Conservation (phyloP, 306 rosid species). For the Sicyos baderoa region DNA sequence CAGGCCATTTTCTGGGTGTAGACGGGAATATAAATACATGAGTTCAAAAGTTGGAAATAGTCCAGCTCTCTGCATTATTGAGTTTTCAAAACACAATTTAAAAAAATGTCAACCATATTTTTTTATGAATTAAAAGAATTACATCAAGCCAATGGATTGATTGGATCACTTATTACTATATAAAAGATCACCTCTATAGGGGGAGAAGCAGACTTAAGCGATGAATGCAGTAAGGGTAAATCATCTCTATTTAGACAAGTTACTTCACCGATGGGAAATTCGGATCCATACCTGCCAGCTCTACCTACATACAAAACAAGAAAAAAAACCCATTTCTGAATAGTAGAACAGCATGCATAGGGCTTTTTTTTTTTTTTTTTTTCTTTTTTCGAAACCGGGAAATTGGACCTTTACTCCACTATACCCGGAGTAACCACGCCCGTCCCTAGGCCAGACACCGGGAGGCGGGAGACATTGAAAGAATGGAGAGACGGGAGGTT, state of each 20-base stretch:
- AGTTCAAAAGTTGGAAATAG: conserved; percentile 77
- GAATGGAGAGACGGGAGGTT: no score
- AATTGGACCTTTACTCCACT: no score
- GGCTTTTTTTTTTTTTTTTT: no score
- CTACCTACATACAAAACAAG: conserved; percentile 57
- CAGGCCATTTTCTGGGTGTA: conserved; percentile 49
- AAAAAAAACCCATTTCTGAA: conserved; percentile 1
- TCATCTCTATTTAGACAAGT: conserved; percentile 60
- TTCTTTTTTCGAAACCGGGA: no score
- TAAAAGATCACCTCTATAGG: conserved; percentile 50
- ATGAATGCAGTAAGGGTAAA: conserved; percentile 70
- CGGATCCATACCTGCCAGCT: conserved; percentile 93
- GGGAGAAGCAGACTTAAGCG: conserved; percentile 67
- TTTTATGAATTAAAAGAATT: not conserved
- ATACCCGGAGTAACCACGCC: no score
- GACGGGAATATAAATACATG: conserved; percentile 61
- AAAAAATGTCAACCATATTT: not conserved
- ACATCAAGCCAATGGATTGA: not conserved
- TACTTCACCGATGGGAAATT: conserved; percentile 77
- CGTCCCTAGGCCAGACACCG: no score
- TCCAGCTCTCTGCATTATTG: conserved; percentile 65
- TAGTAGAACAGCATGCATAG: not conserved
- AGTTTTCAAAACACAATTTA: conserved; percentile 20
- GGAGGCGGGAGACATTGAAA: no score
- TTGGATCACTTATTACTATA: conserved; percentile 3